Conservation (phyloP, 768 basidiomycete genomes). For the Tulasnella sp. region DNA sequence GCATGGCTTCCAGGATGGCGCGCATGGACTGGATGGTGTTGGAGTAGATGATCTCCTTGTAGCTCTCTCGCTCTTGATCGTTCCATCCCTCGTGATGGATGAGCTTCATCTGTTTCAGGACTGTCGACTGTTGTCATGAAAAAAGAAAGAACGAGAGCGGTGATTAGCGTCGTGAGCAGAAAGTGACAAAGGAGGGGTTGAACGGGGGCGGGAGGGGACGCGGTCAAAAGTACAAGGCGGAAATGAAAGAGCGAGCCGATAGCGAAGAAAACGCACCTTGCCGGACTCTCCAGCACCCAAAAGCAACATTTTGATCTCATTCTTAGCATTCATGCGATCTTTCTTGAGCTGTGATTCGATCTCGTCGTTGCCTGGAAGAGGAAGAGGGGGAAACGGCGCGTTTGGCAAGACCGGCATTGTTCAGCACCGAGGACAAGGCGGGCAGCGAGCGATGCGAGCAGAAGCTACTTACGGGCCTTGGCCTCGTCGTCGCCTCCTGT, state of each 20-base stretch:
- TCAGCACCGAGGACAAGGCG: not conserved
- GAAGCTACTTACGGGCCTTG: constrained; percentile 59
- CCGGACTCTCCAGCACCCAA: constrained; percentile 96
- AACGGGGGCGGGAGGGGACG: not conserved
- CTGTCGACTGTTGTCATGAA: constrained; percentile 53
- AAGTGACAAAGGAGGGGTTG: not conserved
- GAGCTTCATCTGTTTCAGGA: constrained; percentile 96
- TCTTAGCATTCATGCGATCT: constrained; percentile 81
- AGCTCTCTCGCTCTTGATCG: constrained; percentile 79
- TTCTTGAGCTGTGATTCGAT: constrained; percentile 88
- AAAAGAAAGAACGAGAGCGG: not conserved
- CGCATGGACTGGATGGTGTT: constrained; percentile 95
- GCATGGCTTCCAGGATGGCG: constrained; percentile 92
- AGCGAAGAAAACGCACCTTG: constrained; percentile 47
- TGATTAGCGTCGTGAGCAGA: not conserved
- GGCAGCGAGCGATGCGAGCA: not conserved
- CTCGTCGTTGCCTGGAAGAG: constrained; percentile 68
- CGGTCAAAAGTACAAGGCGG: not conserved
- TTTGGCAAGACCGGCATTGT: not conserved
- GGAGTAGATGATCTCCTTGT: constrained; percentile 91
- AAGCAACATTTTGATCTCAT: constrained; percentile 93
- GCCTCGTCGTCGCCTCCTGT: constrained; percentile 64
- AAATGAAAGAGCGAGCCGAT: not conserved
- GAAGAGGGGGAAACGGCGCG: not conserved
- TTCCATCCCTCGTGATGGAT: constrained; percentile 90